These are phyloP conservation scores for Sphagnurus paluster DNA, from an alignment of 1,284 basidiomycete genomes.

Conservation along the genomic window DNA sequence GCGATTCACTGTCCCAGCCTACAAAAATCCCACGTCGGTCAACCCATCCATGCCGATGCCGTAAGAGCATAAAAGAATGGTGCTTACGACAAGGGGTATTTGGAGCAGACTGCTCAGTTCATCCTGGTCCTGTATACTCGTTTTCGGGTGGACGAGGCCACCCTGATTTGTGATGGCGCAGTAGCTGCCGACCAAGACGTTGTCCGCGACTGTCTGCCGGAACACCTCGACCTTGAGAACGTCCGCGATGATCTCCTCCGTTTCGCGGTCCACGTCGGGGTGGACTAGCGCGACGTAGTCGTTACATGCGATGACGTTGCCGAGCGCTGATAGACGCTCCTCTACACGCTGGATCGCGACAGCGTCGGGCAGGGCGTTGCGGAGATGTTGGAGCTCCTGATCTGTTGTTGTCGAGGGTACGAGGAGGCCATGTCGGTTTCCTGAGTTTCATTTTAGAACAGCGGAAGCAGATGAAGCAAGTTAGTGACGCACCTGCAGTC, in stretches of 20 bases:
- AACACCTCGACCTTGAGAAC: conserved; percentile 99
- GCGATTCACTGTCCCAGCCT: conserved; percentile 98
- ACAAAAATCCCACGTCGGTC: conserved; percentile 10
- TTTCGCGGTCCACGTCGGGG: conserved; percentile 97
- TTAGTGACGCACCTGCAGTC: conserved; percentile 69
- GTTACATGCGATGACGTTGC: conserved; percentile 98
- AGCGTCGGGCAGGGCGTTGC: conserved; percentile 92
- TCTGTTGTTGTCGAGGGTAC: conserved; percentile 96
- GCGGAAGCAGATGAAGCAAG: not conserved
- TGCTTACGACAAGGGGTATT: conserved; percentile 88
- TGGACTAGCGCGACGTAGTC: conserved; percentile 97
- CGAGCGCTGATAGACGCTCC: conserved; percentile 93
- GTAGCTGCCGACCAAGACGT: conserved; percentile 96
- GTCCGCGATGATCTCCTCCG: conserved; percentile 99
- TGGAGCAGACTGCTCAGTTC: conserved; percentile 95
- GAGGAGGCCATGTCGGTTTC: conserved; percentile 94
- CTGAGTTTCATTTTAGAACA: conserved; percentile 35
- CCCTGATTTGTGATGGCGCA: conserved; percentile 96
- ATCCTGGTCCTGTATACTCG: conserved; percentile 96
- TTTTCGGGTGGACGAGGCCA: conserved; percentile 96
- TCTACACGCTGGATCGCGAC: conserved; percentile 96
- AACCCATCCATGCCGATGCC: too few species aligned
- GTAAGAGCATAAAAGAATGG: not conserved
- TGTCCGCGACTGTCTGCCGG: conserved; percentile 95
- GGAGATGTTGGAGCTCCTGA: conserved; percentile 96